Evolutionary conservation across 208 protist genomes (phyloP).

Genomic region (Leishmania aethiopica): DNA sequence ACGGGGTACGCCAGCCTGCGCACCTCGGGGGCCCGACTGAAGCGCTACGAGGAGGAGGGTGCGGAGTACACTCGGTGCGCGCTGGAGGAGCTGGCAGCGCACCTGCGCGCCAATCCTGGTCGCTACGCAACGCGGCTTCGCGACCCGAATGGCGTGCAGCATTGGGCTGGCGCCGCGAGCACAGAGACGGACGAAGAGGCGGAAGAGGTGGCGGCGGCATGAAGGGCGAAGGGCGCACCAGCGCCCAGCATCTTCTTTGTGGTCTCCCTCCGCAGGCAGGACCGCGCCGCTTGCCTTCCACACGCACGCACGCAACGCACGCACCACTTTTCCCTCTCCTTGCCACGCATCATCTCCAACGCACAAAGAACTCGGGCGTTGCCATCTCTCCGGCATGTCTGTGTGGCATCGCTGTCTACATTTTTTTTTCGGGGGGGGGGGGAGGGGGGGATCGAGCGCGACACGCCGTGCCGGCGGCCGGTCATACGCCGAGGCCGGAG

Average conservation of each 20-base stretch:
- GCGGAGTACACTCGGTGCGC: constrained; percentile 55
- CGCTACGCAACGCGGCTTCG: constrained; percentile 50
- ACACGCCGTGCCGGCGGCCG: too few relatives aligned
- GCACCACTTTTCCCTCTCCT: too few relatives aligned
- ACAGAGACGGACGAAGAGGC: constrained; percentile 13
- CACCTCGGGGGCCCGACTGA: constrained; percentile 25
- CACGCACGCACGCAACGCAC: neutral
- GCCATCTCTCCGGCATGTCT: too few relatives aligned
- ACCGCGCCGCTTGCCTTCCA: neutral
- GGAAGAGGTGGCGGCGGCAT: neutral
- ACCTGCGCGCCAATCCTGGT: constrained; percentile 45
- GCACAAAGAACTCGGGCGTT: too few relatives aligned
- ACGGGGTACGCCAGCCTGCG: constrained; percentile 8
- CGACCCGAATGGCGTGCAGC: constrained; percentile 52
- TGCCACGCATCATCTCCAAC: too few relatives aligned
- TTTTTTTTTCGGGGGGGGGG: too few relatives aligned
- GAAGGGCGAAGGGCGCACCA: neutral
- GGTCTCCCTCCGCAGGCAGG: neutral
- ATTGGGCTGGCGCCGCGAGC: constrained; percentile 54
- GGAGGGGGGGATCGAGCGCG: too few relatives aligned
- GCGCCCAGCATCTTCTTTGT: neutral
- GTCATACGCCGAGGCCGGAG: too few relatives aligned
- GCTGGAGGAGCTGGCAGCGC: constrained; percentile 55
- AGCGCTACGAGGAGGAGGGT: constrained; percentile 56
- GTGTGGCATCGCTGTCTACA: too few relatives aligned